Evolutionary conservation across 2,329 filamentous ascomycete species (phyloP).

Genomic region (Claviceps africana): DNA sequence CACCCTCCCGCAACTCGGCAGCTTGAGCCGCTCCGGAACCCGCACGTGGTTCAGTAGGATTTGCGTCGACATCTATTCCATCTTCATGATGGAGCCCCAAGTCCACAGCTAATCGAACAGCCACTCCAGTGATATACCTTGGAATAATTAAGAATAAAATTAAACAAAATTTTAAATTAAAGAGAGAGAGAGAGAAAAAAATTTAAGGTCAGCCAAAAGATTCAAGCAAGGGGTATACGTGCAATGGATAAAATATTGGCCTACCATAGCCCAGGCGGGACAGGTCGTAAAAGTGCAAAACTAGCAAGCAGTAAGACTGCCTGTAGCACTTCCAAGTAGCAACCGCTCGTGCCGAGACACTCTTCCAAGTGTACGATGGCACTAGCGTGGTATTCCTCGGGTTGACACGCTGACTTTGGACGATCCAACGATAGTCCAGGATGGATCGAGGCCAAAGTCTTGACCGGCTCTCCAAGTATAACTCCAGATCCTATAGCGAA

Average conservation of each 20-base stretch:
- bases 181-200: background rate
- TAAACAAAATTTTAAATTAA: too few relatives aligned
- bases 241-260: conserved; percentile 5
- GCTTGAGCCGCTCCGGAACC: conserved; percentile 15
- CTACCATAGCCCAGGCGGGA: conserved; percentile 80
- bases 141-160: background rate
- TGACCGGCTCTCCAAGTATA: conserved; percentile 55
- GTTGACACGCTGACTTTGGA: conserved; percentile 44
- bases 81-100: conserved; percentile 89
- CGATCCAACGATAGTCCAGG: conserved; percentile 17
- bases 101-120: conserved; percentile 79
- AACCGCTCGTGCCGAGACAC: conserved; percentile 72
- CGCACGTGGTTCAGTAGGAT: conserved; percentile 31
- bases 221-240: background rate
- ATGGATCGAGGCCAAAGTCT: conserved; percentile 28
- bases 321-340: conserved; percentile 83
- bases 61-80: conserved; percentile 48
- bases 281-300: conserved; percentile 79
- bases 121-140: conserved; percentile 85
- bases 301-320: conserved; percentile 83
- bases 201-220: background rate
- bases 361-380: conserved; percentile 84
- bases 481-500: conserved; percentile 93
- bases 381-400: conserved; percentile 91
- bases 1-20: conserved; percentile 11